Conservation (phyloP, 208 protist species). For the Wallacemonas rigidus region DNA sequence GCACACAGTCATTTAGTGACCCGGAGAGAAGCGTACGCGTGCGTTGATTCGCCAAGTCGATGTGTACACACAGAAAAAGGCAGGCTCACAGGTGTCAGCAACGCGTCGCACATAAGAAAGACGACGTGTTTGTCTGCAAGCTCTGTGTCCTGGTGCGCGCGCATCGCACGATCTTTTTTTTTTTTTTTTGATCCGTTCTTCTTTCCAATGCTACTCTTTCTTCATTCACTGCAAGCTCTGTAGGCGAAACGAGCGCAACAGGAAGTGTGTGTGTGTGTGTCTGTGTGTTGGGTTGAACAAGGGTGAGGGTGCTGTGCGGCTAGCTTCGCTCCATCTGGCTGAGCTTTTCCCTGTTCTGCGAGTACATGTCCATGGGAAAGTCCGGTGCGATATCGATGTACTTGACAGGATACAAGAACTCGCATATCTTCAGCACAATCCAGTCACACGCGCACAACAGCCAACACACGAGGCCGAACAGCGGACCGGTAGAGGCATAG, state of each 20-base stretch:
- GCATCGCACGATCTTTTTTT: background rate
- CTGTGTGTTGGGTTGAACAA: background rate
- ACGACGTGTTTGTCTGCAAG: too few species aligned
- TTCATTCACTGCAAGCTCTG: too few species aligned
- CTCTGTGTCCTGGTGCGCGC: too few species aligned
- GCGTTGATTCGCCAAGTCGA: too few species aligned
- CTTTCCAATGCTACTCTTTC: too few species aligned
- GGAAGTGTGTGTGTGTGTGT: conserved; percentile 6
- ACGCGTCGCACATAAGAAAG: too few species aligned
- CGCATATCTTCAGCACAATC: conserved; percentile 75
- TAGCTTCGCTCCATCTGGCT: conserved; percentile 34
- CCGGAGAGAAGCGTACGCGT: too few species aligned
- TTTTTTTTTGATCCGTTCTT: background rate
- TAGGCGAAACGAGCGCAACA: background rate
- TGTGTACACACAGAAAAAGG: too few species aligned
- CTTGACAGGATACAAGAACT: conserved; percentile 75
- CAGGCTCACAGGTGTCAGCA: too few species aligned
- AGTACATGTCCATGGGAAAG: conserved; percentile 86
- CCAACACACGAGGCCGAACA: conserved; percentile 92
- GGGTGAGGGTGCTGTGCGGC: too few species aligned
- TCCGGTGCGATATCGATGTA: conserved; percentile 93
- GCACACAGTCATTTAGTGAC: too few species aligned
- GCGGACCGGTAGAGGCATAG: conserved; percentile 84
- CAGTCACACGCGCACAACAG: conserved; percentile 85
- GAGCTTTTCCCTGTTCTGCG: conserved; percentile 80